A percentile compares a stretch with the other conserved stretches of the same genome.
These are phyloP conservation scores for Straminergon stramineum DNA, from an alignment of 225 moss, liverwort and hornwort genomes.

Conservation along the genomic window DNA sequence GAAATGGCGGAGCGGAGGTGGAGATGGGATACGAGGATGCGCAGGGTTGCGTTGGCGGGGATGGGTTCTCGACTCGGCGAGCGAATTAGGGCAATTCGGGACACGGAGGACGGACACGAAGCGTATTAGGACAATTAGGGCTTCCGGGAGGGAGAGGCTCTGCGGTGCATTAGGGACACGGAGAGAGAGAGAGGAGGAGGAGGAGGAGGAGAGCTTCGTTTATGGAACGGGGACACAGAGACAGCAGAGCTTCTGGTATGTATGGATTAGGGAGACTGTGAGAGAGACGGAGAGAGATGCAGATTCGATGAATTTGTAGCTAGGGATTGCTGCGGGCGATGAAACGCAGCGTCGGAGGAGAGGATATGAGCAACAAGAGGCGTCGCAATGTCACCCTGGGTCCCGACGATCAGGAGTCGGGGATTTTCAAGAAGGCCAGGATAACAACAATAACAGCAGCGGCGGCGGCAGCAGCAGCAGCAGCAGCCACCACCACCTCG, in stretches of 20 bases:
- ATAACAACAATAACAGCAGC: not conserved
- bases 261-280: not conserved
- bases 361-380: constrained; percentile 44
- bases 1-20: not conserved
- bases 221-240: not conserved
- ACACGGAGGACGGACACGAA: not conserved
- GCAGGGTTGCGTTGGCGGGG: not conserved
- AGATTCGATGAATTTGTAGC: not conserved
- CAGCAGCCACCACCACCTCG: not conserved
- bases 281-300: not conserved
- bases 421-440: constrained; percentile 34
- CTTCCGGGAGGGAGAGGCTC: not conserved
- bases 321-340: not conserved
- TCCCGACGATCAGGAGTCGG: constrained; percentile 26
- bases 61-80: not conserved
- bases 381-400: constrained; percentile 24
- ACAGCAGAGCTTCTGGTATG: not conserved
- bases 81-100: not conserved
- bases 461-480: not conserved
- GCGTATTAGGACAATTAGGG: not conserved
- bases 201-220: not conserved
- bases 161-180: not conserved
- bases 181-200: not conserved
- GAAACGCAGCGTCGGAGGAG: constrained; percentile 26
- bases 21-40: not conserved